Evolutionary conservation across 2,329 filamentous ascomycete genomes (phyloP).

Genomic region (Ambrosiella cleistominuta): DNA sequence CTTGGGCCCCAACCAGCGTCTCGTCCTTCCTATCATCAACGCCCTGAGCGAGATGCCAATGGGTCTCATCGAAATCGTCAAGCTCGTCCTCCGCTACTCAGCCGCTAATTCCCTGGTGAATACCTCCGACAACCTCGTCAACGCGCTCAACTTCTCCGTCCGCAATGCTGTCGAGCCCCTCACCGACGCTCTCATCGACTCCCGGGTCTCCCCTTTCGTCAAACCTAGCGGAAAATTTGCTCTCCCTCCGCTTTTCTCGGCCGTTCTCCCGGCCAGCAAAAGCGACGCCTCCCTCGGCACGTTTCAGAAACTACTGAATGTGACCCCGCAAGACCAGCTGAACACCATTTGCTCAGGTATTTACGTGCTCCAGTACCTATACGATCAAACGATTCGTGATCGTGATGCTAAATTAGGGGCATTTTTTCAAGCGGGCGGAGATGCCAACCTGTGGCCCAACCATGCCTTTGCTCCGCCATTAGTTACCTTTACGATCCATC

Average conservation of each 20-base stretch:
- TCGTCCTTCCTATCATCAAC: not conserved
- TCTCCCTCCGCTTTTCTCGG: not conserved
- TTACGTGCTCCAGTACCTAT: conserved; percentile 4
- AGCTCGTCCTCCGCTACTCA: not conserved
- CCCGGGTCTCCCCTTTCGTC: not conserved
- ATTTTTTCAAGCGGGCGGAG: conserved; percentile 1
- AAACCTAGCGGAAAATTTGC: not conserved
- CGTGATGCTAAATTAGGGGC: conserved; percentile 1
- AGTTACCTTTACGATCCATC: conserved; percentile 11
- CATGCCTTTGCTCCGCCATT: conserved; percentile 10
- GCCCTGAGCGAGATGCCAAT: not conserved
- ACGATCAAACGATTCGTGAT: not conserved
- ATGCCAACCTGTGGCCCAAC: not conserved
- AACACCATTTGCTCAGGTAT: not conserved
- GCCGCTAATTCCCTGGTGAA: not conserved
- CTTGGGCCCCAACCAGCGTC: not conserved
- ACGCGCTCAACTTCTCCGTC: not conserved
- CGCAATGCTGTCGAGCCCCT: not conserved
- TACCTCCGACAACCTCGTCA: not conserved
- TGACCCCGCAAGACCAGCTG: not conserved
- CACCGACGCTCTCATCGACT: not conserved
- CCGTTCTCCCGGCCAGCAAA: not conserved
- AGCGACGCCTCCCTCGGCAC: not conserved
- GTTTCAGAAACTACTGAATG: not conserved
- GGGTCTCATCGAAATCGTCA: not conserved